Conservation (phyloP, 2,329 filamentous ascomycete genomes). For the Cladosporium austrohemisphaericum region DNA sequence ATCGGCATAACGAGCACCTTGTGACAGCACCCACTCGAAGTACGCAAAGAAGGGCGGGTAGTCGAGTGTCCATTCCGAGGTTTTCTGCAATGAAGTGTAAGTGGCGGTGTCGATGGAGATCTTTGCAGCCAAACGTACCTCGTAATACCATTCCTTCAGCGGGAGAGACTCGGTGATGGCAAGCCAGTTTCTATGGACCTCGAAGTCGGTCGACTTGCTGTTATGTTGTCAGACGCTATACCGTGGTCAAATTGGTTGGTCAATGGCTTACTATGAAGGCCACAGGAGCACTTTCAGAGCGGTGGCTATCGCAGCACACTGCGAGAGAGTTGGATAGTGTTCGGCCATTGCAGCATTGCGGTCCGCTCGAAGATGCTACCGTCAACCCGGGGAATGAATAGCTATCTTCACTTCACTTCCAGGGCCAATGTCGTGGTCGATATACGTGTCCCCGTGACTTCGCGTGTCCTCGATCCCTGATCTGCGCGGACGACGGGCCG, state of each 20-base stretch:
- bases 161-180: slow-evolving; percentile 90
- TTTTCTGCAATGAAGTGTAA: slow-evolving; percentile 57
- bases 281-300: slow-evolving; percentile 90
- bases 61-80: slow-evolving; percentile 98
- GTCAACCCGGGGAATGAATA: too few relatives aligned
- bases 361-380: neutral
- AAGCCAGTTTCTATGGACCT: slow-evolving; percentile 98
- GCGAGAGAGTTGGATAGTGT: slow-evolving; percentile 78
- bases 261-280: slow-evolving; percentile 76
- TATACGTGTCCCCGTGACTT: slow-evolving; percentile 15
- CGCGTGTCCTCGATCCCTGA: neutral
- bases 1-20: slow-evolving; percentile 72
- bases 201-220: slow-evolving; percentile 98
- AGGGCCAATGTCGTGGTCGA: too few relatives aligned
- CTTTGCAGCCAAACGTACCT: slow-evolving; percentile 48
- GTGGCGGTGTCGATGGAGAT: neutral
- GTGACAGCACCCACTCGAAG: slow-evolving; percentile 90
- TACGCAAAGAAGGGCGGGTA: slow-evolving; percentile 98
- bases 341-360: slow-evolving; percentile 64
- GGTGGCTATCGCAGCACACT: slow-evolving; percentile 80
- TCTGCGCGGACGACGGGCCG: neutral
- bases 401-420: too few relatives aligned
- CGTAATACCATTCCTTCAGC: slow-evolving; percentile 87
- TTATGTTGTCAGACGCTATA: slow-evolving; percentile 17
- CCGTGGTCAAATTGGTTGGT: neutral